A percentile compares a stretch with the other conserved stretches of the same genome.
Evolutionary conservation across 2,329 filamentous ascomycete genomes (phyloP).

Genomic region (Coniochaeta sp.): DNA sequence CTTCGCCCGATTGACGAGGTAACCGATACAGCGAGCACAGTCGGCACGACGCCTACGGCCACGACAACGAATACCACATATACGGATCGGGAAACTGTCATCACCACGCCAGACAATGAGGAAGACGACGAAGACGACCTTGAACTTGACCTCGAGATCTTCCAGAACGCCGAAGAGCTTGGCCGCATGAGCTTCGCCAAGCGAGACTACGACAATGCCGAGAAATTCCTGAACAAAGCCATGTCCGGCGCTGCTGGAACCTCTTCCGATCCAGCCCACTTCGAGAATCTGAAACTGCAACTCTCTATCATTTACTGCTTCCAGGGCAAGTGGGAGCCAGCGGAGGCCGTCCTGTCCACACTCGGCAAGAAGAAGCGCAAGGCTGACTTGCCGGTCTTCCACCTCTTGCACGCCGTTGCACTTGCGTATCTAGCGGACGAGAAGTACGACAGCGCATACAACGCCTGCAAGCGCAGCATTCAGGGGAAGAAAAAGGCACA

Average conservation of each 20-base stretch:
- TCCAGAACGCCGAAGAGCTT: conserved; percentile 1
- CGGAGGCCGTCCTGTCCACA: neutral
- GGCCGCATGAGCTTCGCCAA: conserved; percentile 2
- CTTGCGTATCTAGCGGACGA: conserved; percentile 1
- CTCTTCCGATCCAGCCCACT: neutral
- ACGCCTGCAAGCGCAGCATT: neutral
- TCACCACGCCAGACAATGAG: conserved; percentile 1
- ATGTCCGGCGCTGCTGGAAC: neutral
- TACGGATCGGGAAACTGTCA: neutral
- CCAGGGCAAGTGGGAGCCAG: conserved; percentile 1
- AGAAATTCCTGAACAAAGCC: conserved; percentile 3
- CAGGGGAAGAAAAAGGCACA: conserved; percentile 4
- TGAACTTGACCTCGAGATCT: conserved; percentile 1
- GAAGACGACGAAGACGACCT: conserved; percentile 1
- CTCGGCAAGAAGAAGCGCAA: conserved; percentile 3
- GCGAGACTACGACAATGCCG: conserved; percentile 1
- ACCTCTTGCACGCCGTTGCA: conserved; percentile 1
- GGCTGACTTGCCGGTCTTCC: conserved; percentile 1
- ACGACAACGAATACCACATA: neutral
- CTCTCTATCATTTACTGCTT: conserved; percentile 2
- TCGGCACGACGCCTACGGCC: neutral
- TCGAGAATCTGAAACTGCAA: conserved; percentile 2
- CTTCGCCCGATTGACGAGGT: neutral
- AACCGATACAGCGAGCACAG: neutral
- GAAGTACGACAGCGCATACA: conserved; percentile 1